Evolutionary conservation across 495 filamentous ascomycete species (phyloP).

Genomic region (Hypoxylon rickii): DNA sequence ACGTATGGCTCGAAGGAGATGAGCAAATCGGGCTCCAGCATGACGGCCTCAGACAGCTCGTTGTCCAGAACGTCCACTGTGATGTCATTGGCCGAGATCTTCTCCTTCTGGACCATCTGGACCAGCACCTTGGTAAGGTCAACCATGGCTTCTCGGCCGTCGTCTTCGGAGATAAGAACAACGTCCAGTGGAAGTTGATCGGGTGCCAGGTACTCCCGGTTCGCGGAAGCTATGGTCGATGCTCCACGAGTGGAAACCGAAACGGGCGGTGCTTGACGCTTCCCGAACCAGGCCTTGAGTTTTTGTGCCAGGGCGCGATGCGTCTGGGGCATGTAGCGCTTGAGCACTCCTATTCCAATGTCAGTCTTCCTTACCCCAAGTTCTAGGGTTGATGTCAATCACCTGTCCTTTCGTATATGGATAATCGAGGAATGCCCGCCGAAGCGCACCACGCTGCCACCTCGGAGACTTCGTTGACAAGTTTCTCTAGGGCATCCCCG

Average conservation of each 20-base stretch:
- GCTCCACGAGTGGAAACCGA: conserved; percentile 78
- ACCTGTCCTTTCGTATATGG: conserved; percentile 92
- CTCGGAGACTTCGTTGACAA: conserved; percentile 89
- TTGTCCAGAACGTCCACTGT: conserved; percentile 85
- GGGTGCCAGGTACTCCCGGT: conserved; percentile 19
- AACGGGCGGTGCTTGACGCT: conserved; percentile 63
- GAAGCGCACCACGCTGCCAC: conserved; percentile 89
- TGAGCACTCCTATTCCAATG: conserved; percentile 70
- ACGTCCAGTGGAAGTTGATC: conserved; percentile 63
- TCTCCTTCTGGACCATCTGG: conserved; percentile 90
- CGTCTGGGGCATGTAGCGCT: conserved; percentile 77
- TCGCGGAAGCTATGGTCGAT: conserved; percentile 53
- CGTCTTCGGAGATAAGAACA: conserved; percentile 85
- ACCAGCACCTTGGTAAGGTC: conserved; percentile 93
- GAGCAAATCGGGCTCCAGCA: conserved; percentile 85
- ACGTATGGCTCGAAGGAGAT: conserved; percentile 82
- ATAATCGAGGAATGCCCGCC: conserved; percentile 81
- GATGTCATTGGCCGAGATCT: conserved; percentile 78
- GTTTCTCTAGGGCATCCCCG: conserved; percentile 70
- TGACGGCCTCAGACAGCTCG: conserved; percentile 71
- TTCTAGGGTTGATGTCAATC: no score
- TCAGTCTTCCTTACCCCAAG: no score
- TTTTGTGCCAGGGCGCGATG: conserved; percentile 74
- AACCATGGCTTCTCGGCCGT: conserved; percentile 89
- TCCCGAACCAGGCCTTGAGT: conserved; percentile 82